Evolutionary conservation across 1,139 yeast species (phyloP).

Genomic region (Debaryomyces robertsiae): DNA sequence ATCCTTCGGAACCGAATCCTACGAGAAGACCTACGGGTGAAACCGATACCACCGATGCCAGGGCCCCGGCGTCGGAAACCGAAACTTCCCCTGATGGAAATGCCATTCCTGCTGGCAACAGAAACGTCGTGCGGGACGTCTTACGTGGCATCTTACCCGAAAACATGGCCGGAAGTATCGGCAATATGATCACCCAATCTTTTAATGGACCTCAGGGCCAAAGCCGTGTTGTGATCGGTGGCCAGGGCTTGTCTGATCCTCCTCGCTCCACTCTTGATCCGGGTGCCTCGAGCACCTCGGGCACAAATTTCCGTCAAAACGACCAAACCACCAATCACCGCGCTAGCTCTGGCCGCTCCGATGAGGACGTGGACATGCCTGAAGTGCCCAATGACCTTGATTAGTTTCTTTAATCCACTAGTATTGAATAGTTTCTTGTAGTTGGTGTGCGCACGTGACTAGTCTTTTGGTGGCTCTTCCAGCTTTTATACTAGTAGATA

Average conservation of each 20-base stretch:
- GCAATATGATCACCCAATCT: slow-evolving; percentile 17
- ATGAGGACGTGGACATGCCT: slow-evolving; percentile 22
- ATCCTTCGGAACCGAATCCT: slow-evolving; percentile 3
- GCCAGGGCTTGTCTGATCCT: slow-evolving; percentile 1
- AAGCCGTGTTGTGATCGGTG: slow-evolving; percentile 14
- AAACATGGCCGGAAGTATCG: slow-evolving; percentile 17
- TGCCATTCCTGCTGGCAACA: slow-evolving; percentile 3
- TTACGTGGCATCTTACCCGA: slow-evolving; percentile 19
- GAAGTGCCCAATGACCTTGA: slow-evolving; percentile 22
- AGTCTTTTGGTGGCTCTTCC: too few relatives aligned
- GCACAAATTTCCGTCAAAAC: neutral
- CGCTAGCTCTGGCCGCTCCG: slow-evolving; percentile 6
- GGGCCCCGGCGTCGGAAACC: too few relatives aligned
- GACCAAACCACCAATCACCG: neutral
- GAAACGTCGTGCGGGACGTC: slow-evolving; percentile 17
- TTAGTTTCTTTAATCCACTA: too few relatives aligned
- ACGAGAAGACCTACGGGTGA: slow-evolving; percentile 4
- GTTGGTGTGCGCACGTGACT: neutral
- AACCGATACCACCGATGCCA: slow-evolving; percentile 3
- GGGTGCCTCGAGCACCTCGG: slow-evolving; percentile 6
- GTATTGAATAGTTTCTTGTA: neutral
- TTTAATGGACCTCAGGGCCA: slow-evolving; percentile 14
- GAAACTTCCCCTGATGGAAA: slow-evolving; percentile 7
- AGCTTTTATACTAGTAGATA: too few relatives aligned
- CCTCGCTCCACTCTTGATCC: slow-evolving; percentile 13